Conservation (phyloP, 2,329 filamentous ascomycete genomes). For the Dothistroma septosporum region DNA sequence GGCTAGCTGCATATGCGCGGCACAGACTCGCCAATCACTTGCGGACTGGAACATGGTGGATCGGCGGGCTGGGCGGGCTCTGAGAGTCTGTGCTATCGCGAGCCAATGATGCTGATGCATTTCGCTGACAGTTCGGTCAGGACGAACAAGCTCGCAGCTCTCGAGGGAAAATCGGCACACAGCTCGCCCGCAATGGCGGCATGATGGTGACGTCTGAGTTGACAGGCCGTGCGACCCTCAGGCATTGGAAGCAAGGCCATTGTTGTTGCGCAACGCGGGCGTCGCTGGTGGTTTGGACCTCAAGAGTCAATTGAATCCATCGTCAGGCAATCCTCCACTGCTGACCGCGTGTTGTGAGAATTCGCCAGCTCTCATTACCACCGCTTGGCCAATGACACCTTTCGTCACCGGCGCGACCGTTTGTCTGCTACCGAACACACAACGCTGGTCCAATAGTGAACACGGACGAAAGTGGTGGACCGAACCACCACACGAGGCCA, state of each 20-base stretch:
- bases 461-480: not conserved
- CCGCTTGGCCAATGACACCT: constrained; percentile 1
- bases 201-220: not conserved
- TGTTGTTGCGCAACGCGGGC: not conserved
- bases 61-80: not conserved
- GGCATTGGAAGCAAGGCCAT: not conserved
- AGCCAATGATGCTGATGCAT: not conserved
- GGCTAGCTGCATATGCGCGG: not conserved
- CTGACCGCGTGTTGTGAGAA: not conserved
- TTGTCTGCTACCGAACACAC: not conserved
- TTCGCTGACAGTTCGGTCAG: not conserved
- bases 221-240: not conserved
- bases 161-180: not conserved
- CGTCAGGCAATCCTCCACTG: not conserved
- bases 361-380: not conserved
- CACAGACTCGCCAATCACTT: not conserved
- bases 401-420: not conserved
- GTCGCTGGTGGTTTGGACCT: not conserved
- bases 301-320: not conserved
- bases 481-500: constrained; percentile 9
- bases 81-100: not conserved
- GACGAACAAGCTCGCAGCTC: not conserved
- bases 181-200: not conserved
- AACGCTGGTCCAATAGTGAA: not conserved
- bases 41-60: not conserved